Evolutionary conservation across 768 basidiomycete genomes (phyloP).

Genomic region (Lentinus tigrinus): DNA sequence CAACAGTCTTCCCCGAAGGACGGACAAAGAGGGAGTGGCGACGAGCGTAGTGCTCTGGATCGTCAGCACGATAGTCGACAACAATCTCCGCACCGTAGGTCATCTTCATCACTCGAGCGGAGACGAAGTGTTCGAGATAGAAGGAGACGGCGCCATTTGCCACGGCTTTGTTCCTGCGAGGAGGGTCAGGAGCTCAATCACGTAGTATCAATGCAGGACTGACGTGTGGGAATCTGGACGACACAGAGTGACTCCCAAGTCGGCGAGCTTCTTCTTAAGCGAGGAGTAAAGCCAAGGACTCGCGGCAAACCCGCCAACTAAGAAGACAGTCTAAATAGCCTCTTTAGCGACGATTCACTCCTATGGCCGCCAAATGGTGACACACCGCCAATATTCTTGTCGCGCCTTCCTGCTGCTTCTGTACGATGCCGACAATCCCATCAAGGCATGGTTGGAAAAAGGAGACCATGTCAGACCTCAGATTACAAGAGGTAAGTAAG

Average conservation of each 20-base stretch:
- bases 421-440: constrained; percentile 29
- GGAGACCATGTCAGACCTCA: constrained; percentile 32
- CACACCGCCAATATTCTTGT: constrained; percentile 23
- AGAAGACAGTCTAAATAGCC: constrained; percentile 58
- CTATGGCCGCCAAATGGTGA: too few relatives aligned
- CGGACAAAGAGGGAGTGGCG: constrained; percentile 31
- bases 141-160: constrained; percentile 49
- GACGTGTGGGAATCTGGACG: constrained; percentile 80
- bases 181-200: too few relatives aligned
- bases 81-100: constrained; percentile 47
- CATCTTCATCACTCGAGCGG: constrained; percentile 44
- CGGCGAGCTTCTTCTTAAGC: constrained; percentile 60
- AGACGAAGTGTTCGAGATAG: constrained; percentile 47
- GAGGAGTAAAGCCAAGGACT: constrained; percentile 76
- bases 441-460: constrained; percentile 47
- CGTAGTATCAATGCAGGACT: not conserved
- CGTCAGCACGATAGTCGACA: constrained; percentile 32
- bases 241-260: constrained; percentile 57
- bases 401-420: constrained; percentile 2
- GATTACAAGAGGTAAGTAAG: not conserved
- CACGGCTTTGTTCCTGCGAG: constrained; percentile 48
- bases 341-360: not conserved
- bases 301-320: constrained; percentile 82
- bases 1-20: constrained; percentile 19
- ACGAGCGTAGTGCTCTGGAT: constrained; percentile 43